phyloP scores from a whole-genome alignment of 768 basidiomycete species.

The Xerocomus spinulosus region DNA sequence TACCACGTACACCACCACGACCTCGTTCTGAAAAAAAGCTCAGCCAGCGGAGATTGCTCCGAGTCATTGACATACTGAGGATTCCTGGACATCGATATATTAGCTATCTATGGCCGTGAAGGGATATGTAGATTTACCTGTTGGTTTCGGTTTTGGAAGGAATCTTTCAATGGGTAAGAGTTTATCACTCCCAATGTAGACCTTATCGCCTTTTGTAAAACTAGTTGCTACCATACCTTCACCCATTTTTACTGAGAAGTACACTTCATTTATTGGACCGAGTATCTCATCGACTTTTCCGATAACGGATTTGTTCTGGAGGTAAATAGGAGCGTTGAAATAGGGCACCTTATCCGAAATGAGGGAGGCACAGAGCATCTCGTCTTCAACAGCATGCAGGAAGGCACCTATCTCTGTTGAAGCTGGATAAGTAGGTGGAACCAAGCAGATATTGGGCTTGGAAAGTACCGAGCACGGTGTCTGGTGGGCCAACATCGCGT shows the following conservation, averaged over 20 bases:
- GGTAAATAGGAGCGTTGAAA: slow-evolving; percentile 98
- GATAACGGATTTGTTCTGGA: slow-evolving; percentile 92
- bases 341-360: slow-evolving; percentile 92
- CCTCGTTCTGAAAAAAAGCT: slow-evolving; percentile 43
- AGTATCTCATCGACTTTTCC: slow-evolving; percentile 99
- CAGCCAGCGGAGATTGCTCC: slow-evolving; percentile 16
- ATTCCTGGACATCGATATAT: slow-evolving; percentile 26
- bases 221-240: slow-evolving; percentile 93
- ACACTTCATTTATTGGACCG: slow-evolving; percentile 99
- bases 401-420: slow-evolving; percentile 86
- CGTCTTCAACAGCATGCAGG: slow-evolving; percentile 93
- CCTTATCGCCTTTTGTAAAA: slow-evolving; percentile 97
- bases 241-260: slow-evolving; percentile 95
- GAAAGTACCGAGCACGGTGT: slow-evolving; percentile 61
- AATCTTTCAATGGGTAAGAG: slow-evolving; percentile 94
- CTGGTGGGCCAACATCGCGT: slow-evolving; percentile 74
- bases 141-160: slow-evolving; percentile 89
- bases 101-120: slow-evolving; percentile 4
- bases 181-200: slow-evolving; percentile 97
- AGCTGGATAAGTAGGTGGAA: slow-evolving; percentile 4
- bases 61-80: slow-evolving; percentile 6
- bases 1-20: slow-evolving; percentile 33
- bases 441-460: background rate
- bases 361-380: slow-evolving; percentile 91
- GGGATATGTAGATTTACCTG: slow-evolving; percentile 48